These are phyloP conservation scores for Fermentozyma sake DNA, from an alignment of 1,139 yeast genomes.

Conservation along the genomic window DNA sequence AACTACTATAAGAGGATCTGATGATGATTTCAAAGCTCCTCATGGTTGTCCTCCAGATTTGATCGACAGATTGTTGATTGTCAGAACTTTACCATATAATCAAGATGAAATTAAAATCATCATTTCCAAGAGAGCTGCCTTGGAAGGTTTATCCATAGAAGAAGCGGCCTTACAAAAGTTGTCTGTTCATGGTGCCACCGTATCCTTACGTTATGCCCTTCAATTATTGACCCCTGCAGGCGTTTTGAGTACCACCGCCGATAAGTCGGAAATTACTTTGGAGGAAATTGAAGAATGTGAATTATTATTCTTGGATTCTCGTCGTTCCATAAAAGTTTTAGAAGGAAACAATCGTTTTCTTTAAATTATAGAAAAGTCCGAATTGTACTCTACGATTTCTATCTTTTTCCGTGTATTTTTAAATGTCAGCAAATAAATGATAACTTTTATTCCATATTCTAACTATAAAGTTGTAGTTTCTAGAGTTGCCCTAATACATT, in stretches of 20 bases:
- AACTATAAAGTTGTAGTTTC: slow-evolving; percentile 1
- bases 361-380: no score
- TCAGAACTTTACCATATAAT: slow-evolving; percentile 83
- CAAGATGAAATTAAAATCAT: slow-evolving; percentile 80
- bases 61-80: slow-evolving; percentile 84
- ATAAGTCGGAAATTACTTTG: slow-evolving; percentile 64
- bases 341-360: slow-evolving; percentile 51
- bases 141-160: slow-evolving; percentile 65
- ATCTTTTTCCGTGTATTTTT: slow-evolving; percentile 3
- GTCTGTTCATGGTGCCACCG: slow-evolving; percentile 65
- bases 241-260: slow-evolving; percentile 68
- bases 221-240: slow-evolving; percentile 92
- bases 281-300: slow-evolving; percentile 87
- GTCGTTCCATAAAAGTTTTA: slow-evolving; percentile 75
- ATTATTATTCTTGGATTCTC: slow-evolving; percentile 79
- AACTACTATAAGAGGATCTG: slow-evolving; percentile 89
- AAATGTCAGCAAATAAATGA: slow-evolving; percentile 2
- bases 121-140: slow-evolving; percentile 71
- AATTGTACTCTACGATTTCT: slow-evolving; percentile 1
- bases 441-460: no score
- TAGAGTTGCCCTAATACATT: slow-evolving; percentile 43
- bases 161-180: slow-evolving; percentile 68
- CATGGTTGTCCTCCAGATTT: slow-evolving; percentile 97
- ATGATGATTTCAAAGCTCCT: slow-evolving; percentile 66
- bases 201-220: slow-evolving; percentile 85